These are phyloP conservation scores for Lipomyces yamadae DNA, from an alignment of 805 yeast species.

Conservation along the genomic window DNA sequence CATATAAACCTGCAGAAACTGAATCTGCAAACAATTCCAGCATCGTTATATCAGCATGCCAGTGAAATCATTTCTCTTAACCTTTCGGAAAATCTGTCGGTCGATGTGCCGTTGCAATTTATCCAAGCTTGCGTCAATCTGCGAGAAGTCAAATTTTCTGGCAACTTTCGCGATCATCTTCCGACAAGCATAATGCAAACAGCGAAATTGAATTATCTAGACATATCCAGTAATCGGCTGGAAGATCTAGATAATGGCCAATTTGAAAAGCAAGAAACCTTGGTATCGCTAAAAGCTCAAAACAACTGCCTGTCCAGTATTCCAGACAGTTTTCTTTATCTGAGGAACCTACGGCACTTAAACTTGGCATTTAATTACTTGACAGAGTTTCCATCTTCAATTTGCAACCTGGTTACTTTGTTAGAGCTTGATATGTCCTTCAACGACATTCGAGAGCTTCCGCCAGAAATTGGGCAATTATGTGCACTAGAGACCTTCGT, in stretches of 20 bases:
- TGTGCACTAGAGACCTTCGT: slow-evolving; percentile 68
- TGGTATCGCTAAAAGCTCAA: slow-evolving; percentile 55
- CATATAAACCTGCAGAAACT: slow-evolving; percentile 74
- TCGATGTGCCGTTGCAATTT: slow-evolving; percentile 81
- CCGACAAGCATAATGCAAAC: slow-evolving; percentile 78
- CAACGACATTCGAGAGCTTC: slow-evolving; percentile 67
- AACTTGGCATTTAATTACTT: slow-evolving; percentile 81
- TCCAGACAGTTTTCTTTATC: slow-evolving; percentile 56
- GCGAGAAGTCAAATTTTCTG: slow-evolving; percentile 42
- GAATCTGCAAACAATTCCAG: slow-evolving; percentile 83
- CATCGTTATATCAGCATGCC: slow-evolving; percentile 76
- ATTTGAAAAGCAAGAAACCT: slow-evolving; percentile 60
- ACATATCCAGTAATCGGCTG: slow-evolving; percentile 79
- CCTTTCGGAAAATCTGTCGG: slow-evolving; percentile 84
- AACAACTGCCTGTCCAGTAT: slow-evolving; percentile 50
- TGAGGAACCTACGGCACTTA: slow-evolving; percentile 56
- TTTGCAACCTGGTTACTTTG: slow-evolving; percentile 63
- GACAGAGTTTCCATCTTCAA: slow-evolving; percentile 58
- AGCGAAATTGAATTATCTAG: slow-evolving; percentile 64
- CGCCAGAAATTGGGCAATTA: slow-evolving; percentile 64
- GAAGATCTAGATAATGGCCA: slow-evolving; percentile 53
- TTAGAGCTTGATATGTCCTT: slow-evolving; percentile 78
- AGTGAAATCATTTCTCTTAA: slow-evolving; percentile 80
- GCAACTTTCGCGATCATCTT: slow-evolving; percentile 71
- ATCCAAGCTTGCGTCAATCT: slow-evolving; percentile 75